Conservation (phyloP, 495 filamentous ascomycete genomes). For the Penicillium cosmopolitanum region DNA sequence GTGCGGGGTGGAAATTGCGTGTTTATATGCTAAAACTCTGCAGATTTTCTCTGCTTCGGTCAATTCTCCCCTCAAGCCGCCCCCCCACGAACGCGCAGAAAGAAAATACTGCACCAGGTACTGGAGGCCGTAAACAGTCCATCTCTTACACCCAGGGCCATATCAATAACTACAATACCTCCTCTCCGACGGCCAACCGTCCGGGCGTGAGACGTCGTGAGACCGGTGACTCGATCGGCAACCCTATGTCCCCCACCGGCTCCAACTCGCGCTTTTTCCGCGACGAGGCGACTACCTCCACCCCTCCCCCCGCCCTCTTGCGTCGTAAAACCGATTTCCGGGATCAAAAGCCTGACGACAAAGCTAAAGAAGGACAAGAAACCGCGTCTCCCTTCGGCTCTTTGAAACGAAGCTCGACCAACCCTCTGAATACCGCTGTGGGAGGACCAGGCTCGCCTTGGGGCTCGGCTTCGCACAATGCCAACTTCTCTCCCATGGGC, state of each 20-base stretch:
- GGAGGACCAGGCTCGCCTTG: conserved; percentile 69
- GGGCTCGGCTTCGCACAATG: conserved; percentile 59
- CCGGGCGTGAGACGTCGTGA: conserved; percentile 80
- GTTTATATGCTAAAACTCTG: conserved; percentile 22
- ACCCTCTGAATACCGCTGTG: conserved; percentile 54
- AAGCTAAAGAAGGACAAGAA: conserved; percentile 54
- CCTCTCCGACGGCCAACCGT: conserved; percentile 66
- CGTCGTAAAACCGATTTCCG: conserved; percentile 74
- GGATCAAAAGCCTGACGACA: conserved; percentile 47
- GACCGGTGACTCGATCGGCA: conserved; percentile 72
- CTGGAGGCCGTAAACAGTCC: conserved; percentile 74
- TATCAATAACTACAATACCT: conserved; percentile 48
- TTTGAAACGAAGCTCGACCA: conserved; percentile 73
- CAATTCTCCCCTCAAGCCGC: conserved; percentile 90
- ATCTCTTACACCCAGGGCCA: conserved; percentile 63
- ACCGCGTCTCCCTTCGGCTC: conserved; percentile 60
- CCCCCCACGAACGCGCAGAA: conserved; percentile 69
- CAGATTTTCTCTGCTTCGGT: conserved; percentile 82
- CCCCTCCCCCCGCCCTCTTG: conserved; percentile 67
- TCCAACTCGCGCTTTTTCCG: conserved; percentile 56
- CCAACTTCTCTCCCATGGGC: conserved; percentile 71
- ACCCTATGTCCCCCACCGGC: conserved; percentile 61
- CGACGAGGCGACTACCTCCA: conserved; percentile 61
- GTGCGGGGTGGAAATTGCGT: neutral
- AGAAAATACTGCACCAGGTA: conserved; percentile 61